Conservation (phyloP, 352 stramenopile species). For the Globisporangium camurandrum region DNA sequence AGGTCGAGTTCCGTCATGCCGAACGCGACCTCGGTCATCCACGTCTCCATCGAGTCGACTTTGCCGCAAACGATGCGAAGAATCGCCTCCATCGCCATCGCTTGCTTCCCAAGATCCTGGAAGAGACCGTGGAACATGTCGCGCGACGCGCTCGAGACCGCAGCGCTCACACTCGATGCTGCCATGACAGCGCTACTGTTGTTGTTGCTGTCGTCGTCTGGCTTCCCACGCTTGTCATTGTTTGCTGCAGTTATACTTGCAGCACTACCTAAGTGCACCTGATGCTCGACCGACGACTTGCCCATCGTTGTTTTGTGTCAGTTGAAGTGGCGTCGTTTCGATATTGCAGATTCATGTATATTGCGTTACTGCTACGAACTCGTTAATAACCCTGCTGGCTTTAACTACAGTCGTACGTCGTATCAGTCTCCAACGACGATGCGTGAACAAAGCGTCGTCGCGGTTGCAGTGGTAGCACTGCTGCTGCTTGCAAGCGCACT, state of each 20-base stretch:
- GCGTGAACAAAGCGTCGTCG: too few relatives aligned
- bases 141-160: conserved; percentile 18
- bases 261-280: conserved; percentile 3
- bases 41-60: conserved; percentile 67
- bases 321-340: too few relatives aligned
- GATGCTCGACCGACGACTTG: conserved; percentile 17
- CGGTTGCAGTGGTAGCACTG: too few relatives aligned
- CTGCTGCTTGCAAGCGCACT: neutral
- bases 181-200: neutral
- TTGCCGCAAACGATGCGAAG: conserved; percentile 60
- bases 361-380: too few relatives aligned
- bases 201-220: neutral
- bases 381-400: too few relatives aligned
- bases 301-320: too few relatives aligned
- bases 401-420: too few relatives aligned
- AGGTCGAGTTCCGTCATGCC: conserved; percentile 71
- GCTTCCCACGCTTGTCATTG: neutral
- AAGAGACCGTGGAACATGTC: conserved; percentile 70
- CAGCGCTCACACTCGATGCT: neutral
- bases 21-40: conserved; percentile 65
- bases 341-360: too few relatives aligned
- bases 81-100: conserved; percentile 69
- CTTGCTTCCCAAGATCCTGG: conserved; percentile 61
- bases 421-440: too few relatives aligned
- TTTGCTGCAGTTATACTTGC: neutral